Evolutionary conservation across 192 early-diverging fungal species (phyloP).

Genomic region (Diversispora eburnea): DNA sequence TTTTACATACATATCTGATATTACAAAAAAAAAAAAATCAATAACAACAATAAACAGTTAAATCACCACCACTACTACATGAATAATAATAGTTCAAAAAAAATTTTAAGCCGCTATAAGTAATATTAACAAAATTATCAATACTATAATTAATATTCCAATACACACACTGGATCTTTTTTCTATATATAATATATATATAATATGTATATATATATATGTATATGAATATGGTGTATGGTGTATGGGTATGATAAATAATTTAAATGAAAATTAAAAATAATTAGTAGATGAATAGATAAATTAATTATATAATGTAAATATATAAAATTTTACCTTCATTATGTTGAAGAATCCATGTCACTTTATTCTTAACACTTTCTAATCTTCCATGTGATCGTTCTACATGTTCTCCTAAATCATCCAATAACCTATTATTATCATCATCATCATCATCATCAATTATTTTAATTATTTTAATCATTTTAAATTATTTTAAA

Average conservation of each 20-base stretch:
- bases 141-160: conserved; percentile 48
- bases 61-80: no score
- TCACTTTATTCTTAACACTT: conserved; percentile 50
- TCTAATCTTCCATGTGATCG: conserved; percentile 40
- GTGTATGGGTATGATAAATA: no score
- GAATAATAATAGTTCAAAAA: background rate
- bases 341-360: conserved; percentile 51
- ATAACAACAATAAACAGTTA: no score
- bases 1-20: no score
- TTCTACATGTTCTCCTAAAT: conserved; percentile 54
- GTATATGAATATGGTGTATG: no score
- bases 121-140: conserved; percentile 53
- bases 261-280: background rate
- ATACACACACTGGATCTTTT: conserved; percentile 51
- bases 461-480: background rate
- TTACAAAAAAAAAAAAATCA: no score
- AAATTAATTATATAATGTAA: background rate
- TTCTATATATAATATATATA: conserved; percentile 32
- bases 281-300: background rate
- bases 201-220: no score
- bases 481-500: background rate
- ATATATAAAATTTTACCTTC: conserved; percentile 42
- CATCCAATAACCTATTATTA: conserved; percentile 43
- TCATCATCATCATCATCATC: no score
- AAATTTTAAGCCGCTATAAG: conserved; percentile 34